Conservation (phyloP, 768 basidiomycete genomes). For the Serendipita indica region DNA sequence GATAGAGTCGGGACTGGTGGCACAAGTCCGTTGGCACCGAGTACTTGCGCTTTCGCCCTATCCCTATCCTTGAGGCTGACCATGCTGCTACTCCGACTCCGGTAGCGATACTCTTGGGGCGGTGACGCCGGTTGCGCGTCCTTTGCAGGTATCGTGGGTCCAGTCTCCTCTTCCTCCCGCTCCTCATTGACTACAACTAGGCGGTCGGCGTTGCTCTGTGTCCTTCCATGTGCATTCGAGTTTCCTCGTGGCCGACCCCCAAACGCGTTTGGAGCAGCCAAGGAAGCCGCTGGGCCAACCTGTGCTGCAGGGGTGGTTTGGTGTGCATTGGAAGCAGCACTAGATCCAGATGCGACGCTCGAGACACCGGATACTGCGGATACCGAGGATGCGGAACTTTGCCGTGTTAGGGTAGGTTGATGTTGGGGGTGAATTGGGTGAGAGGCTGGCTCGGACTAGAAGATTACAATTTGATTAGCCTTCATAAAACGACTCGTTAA, state of each 20-base stretch:
- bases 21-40: not conserved
- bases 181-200: slow-evolving; percentile 54
- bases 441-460: not conserved
- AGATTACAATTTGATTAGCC: not conserved
- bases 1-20: not conserved
- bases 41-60: not conserved
- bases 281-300: not conserved
- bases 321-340: not conserved
- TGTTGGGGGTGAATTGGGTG: not conserved
- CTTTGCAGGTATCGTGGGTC: not conserved
- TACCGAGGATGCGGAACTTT: slow-evolving; percentile 5
- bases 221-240: slow-evolving; percentile 38
- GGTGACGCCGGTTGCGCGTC: not conserved
- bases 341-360: slow-evolving; percentile 1
- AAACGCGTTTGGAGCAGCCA: not conserved
- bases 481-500: not conserved
- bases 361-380: slow-evolving; percentile 1
- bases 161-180: slow-evolving; percentile 26
- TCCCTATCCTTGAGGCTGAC: slow-evolving; percentile 6
- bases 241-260: slow-evolving; percentile 31
- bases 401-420: not conserved
- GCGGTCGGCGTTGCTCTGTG: slow-evolving; percentile 36
- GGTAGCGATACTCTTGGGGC: not conserved
- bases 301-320: not conserved
- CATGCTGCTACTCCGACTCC: slow-evolving; percentile 7